Evolutionary conservation across 2,329 filamentous ascomycete genomes (phyloP).

Genomic region (Neobulgaria alba): DNA sequence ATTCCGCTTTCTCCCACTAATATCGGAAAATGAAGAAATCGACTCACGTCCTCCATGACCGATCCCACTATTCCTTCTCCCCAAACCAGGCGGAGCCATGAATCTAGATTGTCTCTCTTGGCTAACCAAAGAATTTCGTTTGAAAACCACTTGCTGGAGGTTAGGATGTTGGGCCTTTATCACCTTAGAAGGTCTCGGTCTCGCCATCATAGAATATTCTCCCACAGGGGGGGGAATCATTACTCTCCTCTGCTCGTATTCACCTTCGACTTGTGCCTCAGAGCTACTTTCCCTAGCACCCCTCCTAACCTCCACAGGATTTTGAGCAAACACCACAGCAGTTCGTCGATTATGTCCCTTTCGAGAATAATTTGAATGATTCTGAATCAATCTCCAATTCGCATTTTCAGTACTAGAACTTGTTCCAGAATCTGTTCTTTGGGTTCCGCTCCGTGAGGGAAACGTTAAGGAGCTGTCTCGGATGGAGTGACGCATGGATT

Average conservation of each 20-base stretch:
- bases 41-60: constrained; percentile 19
- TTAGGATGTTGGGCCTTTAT: not conserved
- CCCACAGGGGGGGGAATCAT: no score
- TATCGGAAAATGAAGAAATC: constrained; percentile 11
- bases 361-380: constrained; percentile 25
- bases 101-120: constrained; percentile 16
- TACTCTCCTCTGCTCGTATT: not conserved
- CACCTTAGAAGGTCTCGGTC: not conserved
- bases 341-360: constrained; percentile 21
- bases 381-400: constrained; percentile 11
- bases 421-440: no score
- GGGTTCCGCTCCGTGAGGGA: no score
- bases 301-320: constrained; percentile 1
- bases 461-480: no score
- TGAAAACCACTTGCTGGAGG: constrained; percentile 4
- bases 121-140: no score
- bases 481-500: no score
- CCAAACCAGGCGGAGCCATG: constrained; percentile 7
- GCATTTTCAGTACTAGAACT: constrained; percentile 10
- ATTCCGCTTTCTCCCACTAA: constrained; percentile 15
- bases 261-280: not conserved
- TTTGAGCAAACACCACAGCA: constrained; percentile 6
- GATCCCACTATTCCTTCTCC: constrained; percentile 14
- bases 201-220: not conserved
- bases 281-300: constrained; percentile 4